Evolutionary conservation across 768 basidiomycete species (phyloP), one percentile per base, ranked within the genome.

Genomic region (Pulveroboletus frians): DNA sequence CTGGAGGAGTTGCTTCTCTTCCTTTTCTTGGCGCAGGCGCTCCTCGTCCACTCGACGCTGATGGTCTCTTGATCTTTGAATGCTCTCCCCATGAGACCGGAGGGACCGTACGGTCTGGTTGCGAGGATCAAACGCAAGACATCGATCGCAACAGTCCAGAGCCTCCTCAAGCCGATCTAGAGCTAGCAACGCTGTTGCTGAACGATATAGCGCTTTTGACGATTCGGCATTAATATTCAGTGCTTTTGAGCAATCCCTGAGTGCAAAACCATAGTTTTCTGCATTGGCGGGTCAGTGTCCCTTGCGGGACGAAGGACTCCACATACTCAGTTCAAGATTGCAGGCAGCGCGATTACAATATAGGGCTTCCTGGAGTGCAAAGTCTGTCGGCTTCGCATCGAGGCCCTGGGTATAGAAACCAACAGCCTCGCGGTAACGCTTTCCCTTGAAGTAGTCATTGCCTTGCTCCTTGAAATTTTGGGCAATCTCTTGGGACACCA

Each of bases 381-480:
- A 48, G 55, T 90, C 82, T 23, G 80, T 78, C 9, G 93, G 90
- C 49, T 88, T 81, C 17, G 87, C 89, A 48, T 93, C 90, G 21
- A 98, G 59, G 1, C 88, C 95, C 65, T 94, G 89, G 0, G 85
- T 83, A 66, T 98, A 99, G 66, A 97, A 96, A 1, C 83, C 81
- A 8, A 85, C 52, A 1, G 96, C 96, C 65, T 98, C 93, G 32
- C 89, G 79, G 66, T 80, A 88, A 37, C 89, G 80, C 62, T 89
- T 91, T 26, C 85, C 85, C 56, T 83, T 85, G 71, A 88, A 95
- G 60, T 95, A 91, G 47, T 94, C 92, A 63, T 97, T 98, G 5
- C 93, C 96, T 64, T 95, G 91, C 46, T 91, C 83, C 67, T 96
- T 97, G 70, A 97, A 96, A 62, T 88, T 93, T 52, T 81, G 76